Base-by-base conservation (phyloP, 2,329 filamentous ascomycete species). In the Verticillium zaregamsianum region DNA sequence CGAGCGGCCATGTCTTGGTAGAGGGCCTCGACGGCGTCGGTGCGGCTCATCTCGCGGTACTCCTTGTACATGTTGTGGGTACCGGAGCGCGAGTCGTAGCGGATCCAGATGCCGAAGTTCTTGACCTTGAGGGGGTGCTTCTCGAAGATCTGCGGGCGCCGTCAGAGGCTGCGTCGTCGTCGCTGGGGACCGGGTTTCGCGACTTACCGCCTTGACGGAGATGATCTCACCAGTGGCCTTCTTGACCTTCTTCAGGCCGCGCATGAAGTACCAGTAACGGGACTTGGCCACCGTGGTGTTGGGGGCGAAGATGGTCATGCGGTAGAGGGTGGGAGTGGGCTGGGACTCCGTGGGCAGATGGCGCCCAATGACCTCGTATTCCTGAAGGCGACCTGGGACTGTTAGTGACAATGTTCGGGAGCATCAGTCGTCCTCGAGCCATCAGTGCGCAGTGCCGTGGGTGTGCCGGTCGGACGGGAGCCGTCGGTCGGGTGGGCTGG, bases 51-150 rank as follows among this genome's bases (percentile, higher is more conserved):
- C 88, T 98, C 95, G 80, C 95, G 92, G 91, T 97, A 98, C 90
- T 99, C 95, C 90, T 98, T 98, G 92, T 99, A 99, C 95, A 99
- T 99, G 91, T 99, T 99, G 93, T 99, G 95, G 76, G 95, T 99
- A 75, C 95, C 95, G 75, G 95, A 98, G 82, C 95, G 94, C 67
- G 96, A 99, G 86, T 99, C 94, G 86, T 99, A 99, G 80, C 96
- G 93, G 85, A 99, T 90, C 96, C 96, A 99, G 89, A 99, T 90
- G 81, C 95, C 95, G 80, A 99, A 98, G 91, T 97, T 99, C 93
- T 99, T 99, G 88, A 99, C 93, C 88, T 97, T 97, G 78, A 93
- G 86, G 76, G 95, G 95, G 82, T 92, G 93, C 90, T 98, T 98
- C 93, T 99, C 95, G 84, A 88, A 83, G 86, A 99, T 96, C 93